These are phyloP conservation scores for Platanthera zijinensis DNA, from an alignment of 106 monocot genomes.

Conservation along the genomic window DNA sequence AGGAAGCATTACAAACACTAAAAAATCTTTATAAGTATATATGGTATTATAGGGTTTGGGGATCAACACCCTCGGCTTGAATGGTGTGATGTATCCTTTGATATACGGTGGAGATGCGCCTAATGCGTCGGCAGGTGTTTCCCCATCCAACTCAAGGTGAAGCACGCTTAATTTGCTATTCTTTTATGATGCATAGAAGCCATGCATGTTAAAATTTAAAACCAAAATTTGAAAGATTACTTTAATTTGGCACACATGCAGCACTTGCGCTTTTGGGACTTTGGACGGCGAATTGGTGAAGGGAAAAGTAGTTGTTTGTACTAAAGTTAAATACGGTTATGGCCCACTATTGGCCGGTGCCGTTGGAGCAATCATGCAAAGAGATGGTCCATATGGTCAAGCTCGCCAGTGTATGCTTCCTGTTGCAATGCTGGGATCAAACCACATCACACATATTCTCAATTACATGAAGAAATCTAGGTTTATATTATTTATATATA, in stretches of 20 bases:
- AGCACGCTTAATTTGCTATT: neutral
- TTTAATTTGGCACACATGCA: neutral
- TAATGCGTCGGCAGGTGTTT: constrained; percentile 12
- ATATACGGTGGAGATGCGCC: constrained; percentile 17
- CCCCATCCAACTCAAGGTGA: constrained; percentile 10
- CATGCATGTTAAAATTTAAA: too few species aligned
- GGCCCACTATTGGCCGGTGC: constrained; percentile 18
- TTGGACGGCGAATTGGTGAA: constrained; percentile 16
- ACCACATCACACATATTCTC: neutral
- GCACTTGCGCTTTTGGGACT: constrained; percentile 6
- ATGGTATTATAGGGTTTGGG: constrained; percentile 15
- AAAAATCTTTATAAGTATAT: neutral
- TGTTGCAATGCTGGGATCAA: neutral
- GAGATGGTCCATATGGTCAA: neutral
- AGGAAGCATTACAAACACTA: neutral
- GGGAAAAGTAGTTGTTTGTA: constrained; percentile 27
- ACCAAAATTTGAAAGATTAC: too few species aligned
- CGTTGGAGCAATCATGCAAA: constrained; percentile 16
- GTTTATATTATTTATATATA: neutral
- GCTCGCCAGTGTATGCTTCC: constrained; percentile 17
- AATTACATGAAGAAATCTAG: constrained; percentile 12
- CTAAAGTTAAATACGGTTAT: neutral
- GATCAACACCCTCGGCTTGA: constrained; percentile 4
- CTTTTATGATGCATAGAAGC: neutral
- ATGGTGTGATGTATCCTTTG: constrained; percentile 10